Evolutionary conservation across 805 yeast genomes (phyloP), one percentile per base, ranked within the genome.

Genomic region (Candida quercuum): DNA sequence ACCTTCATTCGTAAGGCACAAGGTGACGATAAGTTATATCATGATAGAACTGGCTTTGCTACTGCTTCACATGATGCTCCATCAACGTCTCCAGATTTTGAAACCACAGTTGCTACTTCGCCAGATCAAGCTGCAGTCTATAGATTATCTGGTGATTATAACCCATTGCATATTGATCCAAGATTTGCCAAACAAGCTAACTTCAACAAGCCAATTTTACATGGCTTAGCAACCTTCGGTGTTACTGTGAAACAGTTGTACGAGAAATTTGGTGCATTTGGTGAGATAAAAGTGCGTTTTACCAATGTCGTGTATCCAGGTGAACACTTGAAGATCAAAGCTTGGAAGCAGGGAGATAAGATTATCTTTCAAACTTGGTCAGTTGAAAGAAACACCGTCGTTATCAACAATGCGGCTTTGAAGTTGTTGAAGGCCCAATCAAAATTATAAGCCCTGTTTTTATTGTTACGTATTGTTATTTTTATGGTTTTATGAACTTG

Each of bases 121-220:
- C 68, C 61, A 30, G 85, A 88, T 59, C 87, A 80, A 60, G 97
- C 97, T 32, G 86, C 95, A 4, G 63, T 89, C 39, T 91, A 91
- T 68, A 77, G 99, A 60, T 69, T 91, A 43, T 81, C 91, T 43
- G 98, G 96, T 38, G 99, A 91, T 68, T 81, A 80, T 61, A 91
- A 91, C 63, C 99, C 99, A 42, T 73, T 91, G 51, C 99, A 89
- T 67, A 81, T 91, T 57, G 98, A 91, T 65, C 97, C 98, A 15
- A 69, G 60, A 22, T 83, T 89, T 63, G 97, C 98, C 13, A 76
- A 80, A 46, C 85, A 85, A 40, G 97, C 91, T 33, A 83, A 82
- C 43, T 91, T 91, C 60, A 78, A 78, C 34, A 66, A 68, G 38
- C 99, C 99, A 34, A 91, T 91, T 50, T 72, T 91, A 48, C 99